phyloP scores from a whole-genome alignment of 148 eudicot genomes.

The Rhododendron henanense region DNA sequence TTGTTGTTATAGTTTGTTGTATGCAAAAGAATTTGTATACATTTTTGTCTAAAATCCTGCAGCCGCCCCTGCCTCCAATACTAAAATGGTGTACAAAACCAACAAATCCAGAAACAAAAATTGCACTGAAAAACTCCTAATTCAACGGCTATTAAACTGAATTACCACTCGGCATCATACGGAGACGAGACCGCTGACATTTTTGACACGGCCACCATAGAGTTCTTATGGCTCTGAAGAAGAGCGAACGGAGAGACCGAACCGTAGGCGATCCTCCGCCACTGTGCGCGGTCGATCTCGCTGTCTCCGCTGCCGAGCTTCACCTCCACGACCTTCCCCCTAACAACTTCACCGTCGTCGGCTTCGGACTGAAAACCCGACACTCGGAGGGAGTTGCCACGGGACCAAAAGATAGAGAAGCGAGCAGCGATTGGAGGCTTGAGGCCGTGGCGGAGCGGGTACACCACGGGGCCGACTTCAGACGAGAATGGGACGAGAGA shows the following conservation, averaged over 20 bases:
- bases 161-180: constrained; percentile 53
- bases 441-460: too few species aligned
- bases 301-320: constrained; percentile 38
- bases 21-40: too few species aligned
- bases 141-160: neutral
- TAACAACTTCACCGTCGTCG: constrained; percentile 21
- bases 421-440: too few species aligned
- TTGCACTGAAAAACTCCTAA: neutral
- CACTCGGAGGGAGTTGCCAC: constrained; percentile 80
- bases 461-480: too few species aligned
- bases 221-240: constrained; percentile 72
- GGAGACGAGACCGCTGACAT: constrained; percentile 24
- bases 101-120: neutral
- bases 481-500: too few species aligned
- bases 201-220: constrained; percentile 26
- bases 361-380: constrained; percentile 34
- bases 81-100: neutral
- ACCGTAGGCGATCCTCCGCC: constrained; percentile 85
- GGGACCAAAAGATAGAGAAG: constrained; percentile 36
- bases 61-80: too few species aligned
- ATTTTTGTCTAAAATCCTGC: too few species aligned
- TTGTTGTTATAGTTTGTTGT: neutral
- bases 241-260: constrained; percentile 79
- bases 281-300: constrained; percentile 41
- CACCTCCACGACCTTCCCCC: constrained; percentile 73